These are phyloP conservation scores for Populus deltoides DNA, from an alignment of 345 rosid genomes.

Conservation along the genomic window DNA sequence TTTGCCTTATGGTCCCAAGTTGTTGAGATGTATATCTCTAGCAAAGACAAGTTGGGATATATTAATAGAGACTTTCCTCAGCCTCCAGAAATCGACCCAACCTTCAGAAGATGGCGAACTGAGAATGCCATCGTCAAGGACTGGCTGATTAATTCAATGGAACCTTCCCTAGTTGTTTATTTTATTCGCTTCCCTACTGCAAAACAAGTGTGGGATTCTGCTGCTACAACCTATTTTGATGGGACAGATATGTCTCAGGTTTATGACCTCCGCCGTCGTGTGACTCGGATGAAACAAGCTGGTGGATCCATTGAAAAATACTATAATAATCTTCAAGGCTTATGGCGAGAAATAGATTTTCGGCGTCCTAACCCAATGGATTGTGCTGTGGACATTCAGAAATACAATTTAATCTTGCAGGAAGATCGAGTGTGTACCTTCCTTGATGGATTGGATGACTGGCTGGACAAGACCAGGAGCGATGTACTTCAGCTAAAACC, in stretches of 20 bases:
- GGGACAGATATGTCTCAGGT: not conserved
- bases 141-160: no score
- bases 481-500: not conserved
- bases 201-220: no score
- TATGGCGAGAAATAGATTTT: constrained; percentile 8
- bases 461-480: not conserved
- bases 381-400: not conserved
- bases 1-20: no score
- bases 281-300: not conserved
- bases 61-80: no score
- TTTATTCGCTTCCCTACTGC: no score
- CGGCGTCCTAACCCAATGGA: not conserved
- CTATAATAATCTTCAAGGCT: not conserved
- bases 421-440: constrained; percentile 5
- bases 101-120: no score
- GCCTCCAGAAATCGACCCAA: no score
- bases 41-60: no score
- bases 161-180: no score
- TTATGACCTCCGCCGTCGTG: not conserved
- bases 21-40: no score
- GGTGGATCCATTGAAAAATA: constrained; percentile 5
- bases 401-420: not conserved
- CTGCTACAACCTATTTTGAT: no score
- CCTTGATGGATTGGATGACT: constrained; percentile 3
- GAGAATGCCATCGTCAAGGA: no score